Evolutionary conservation across 2,329 filamentous ascomycete genomes (phyloP), one percentile per base, ranked within the genome.

Genomic region (Sporothrix brunneoviolacea): DNA sequence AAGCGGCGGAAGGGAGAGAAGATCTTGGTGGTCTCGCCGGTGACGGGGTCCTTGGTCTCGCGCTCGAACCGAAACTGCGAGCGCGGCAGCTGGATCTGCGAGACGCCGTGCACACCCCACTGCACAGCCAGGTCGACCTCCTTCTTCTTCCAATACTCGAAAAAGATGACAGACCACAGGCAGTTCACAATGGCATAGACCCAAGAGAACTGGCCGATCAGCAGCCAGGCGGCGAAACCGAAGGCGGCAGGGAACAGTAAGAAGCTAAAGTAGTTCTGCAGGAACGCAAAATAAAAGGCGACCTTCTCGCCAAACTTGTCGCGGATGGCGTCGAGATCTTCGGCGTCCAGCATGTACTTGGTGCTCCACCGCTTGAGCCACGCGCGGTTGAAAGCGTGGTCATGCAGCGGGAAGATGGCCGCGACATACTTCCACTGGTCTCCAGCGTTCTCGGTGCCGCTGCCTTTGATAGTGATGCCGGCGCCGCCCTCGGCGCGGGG

Each of bases 251-350:
- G 85, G 48, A 88, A 84, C 4, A 80, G 67, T 16, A 91, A 71
- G 59, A 89, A 88, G 32, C 77, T 69, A 52, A 86, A 83, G 62
- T 91, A 91, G 13, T 78, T 80, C 60, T 90, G 86, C 21, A 86
- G 84, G 58, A 90, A 91, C n/a, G 85, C 85, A 62, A 88, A 91
- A 66, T 91, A 91, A 61, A 86, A 90, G 3, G 84, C 86, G 48
- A 88, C 79, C 66, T 83, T 82, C 54, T 82, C 71, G 8, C 83
- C 83, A 58, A 83, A 79, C 4, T 82, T 64, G 54, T 84, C 70
- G 9, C 82, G 73, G 55, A 95, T 89, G 41, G 80, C 76, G 61
- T 86, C 80, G n/a, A 94, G 70, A 60, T 89, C 80, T 44, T 75
- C 66, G 32, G 80, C 69, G 48, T 81, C 79, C 21, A 91, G 70